phyloP scores from a whole-genome alignment of 2,329 filamentous ascomycete species.

The Alternaria sp. region DNA sequence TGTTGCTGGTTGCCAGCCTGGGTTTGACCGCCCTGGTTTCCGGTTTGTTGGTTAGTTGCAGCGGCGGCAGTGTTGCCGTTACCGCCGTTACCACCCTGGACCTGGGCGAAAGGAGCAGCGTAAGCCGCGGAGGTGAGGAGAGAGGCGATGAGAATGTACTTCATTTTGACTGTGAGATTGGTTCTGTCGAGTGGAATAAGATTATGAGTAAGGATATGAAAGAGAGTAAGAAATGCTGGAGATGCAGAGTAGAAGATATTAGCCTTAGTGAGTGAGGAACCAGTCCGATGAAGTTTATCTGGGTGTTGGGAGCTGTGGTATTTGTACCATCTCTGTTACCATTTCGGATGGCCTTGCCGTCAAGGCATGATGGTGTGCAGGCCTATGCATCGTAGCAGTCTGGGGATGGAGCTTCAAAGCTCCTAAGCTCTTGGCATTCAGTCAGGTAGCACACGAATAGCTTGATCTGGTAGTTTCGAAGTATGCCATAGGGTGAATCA shows the following conservation, averaged over 20 bases:
- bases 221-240: constrained; percentile 27
- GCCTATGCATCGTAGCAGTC: constrained; percentile 13
- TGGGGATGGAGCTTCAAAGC: constrained; percentile 20
- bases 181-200: constrained; percentile 28
- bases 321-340: constrained; percentile 30
- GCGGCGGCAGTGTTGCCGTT: constrained; percentile 7
- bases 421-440: background rate
- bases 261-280: constrained; percentile 41
- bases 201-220: constrained; percentile 18
- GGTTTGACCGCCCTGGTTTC: constrained; percentile 19
- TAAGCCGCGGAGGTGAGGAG: constrained; percentile 44
- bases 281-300: constrained; percentile 35
- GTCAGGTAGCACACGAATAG: constrained; percentile 20
- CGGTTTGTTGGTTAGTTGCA: constrained; percentile 15
- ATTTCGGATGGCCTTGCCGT: background rate
- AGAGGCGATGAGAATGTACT: constrained; percentile 48
- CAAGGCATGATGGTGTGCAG: constrained; percentile 18
- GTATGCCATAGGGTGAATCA: constrained; percentile 28
- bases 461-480: constrained; percentile 26
- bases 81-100: constrained; percentile 11
- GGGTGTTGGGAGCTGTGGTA: constrained; percentile 24
- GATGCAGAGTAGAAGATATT: constrained; percentile 29
- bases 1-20: background rate
- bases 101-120: constrained; percentile 43
- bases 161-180: constrained; percentile 40